Evolutionary conservation across 345 rosid species (phyloP).

Genomic region (Bruguiera sexangula): DNA sequence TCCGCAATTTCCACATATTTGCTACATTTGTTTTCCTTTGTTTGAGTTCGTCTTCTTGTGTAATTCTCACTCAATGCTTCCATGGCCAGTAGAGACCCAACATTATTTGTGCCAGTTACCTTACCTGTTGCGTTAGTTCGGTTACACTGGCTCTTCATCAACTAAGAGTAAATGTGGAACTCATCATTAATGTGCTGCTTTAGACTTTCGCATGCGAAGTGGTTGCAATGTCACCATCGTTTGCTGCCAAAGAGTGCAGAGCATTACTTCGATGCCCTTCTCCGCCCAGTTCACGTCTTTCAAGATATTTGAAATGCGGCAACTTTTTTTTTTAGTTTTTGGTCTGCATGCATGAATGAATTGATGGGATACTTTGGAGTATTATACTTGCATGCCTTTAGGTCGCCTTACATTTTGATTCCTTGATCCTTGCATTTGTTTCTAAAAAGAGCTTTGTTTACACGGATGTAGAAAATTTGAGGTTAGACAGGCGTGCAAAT

Average conservation of each 20-base stretch:
- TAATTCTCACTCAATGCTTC: conserved; percentile 4
- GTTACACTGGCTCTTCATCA: conserved; percentile 27
- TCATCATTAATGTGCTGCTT: conserved; percentile 36
- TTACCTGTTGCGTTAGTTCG: conserved; percentile 25
- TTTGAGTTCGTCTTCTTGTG: too few species aligned
- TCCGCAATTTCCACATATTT: too few species aligned
- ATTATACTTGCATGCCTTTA: neutral
- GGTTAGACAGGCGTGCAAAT: too few species aligned
- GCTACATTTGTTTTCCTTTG: too few species aligned
- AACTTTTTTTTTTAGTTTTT: conserved; percentile 5
- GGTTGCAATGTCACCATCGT: conserved; percentile 47
- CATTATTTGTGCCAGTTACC: conserved; percentile 11
- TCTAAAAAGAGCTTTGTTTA: neutral
- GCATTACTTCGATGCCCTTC: conserved; percentile 25
- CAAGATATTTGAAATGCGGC: conserved; percentile 22
- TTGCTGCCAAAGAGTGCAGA: conserved; percentile 25
- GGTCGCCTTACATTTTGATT: neutral
- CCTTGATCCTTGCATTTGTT: conserved; percentile 3
- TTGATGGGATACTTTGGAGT: conserved; percentile 14
- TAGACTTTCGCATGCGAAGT: conserved; percentile 40
- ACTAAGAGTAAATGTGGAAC: conserved; percentile 29
- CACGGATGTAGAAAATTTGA: too few species aligned
- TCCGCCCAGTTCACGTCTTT: conserved; percentile 18
- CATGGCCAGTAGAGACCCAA: conserved; percentile 11
- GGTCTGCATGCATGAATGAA: conserved; percentile 25